Base-by-base conservation (phyloP, 176 grass and related monocot genomes). In the Triticum urartu region DNA sequence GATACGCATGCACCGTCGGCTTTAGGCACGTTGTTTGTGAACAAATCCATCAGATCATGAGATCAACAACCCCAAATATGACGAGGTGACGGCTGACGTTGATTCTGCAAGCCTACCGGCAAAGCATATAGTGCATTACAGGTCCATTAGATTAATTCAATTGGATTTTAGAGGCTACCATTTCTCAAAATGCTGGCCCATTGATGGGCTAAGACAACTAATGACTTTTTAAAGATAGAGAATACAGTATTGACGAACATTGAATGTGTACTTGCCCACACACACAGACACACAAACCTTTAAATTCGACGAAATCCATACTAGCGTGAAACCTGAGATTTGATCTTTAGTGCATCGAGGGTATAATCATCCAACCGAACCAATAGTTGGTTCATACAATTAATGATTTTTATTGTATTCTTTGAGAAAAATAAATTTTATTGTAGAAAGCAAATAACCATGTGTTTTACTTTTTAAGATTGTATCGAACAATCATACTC, bases 61-160 rank as follows among this genome's bases (percentile, higher is more conserved):
- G 45, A 76, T 88, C 87, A 84, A 82, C 81, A 84, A 84, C 83
- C 75, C 52, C 81, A 72, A 79, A 84, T 64, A 39, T 3, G 83
- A 32, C 54, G 21, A 79, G 69, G 73, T 79, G 81, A 72, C 66
- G 75, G 54, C 75, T 68, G 79, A 22, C 36, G 47, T 82, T 26
- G 47, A 26, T 73, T 58, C 12, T 15, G 3, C 9, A 32, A 43
- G 45, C 79, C 75, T 76, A 68, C 43, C 43, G 45, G 76, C 61
- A 68, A 82, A 30, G 24, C 72, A 50, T 48, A 73, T 73, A 15
- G 70, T 15, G n/a, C 70, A 40, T 2, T 8, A 11, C n/a, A 13
- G n/a, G n/a, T 3, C 70, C 70, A 42, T 12, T 15, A 15, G 14
- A 15, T 25, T 24, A 25, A 13, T 7, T 13, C 48, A 52, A 17